These are phyloP conservation scores for Ceratocystis cubensis DNA, from an alignment of 2,329 filamentous ascomycete genomes.

Conservation along the genomic window DNA sequence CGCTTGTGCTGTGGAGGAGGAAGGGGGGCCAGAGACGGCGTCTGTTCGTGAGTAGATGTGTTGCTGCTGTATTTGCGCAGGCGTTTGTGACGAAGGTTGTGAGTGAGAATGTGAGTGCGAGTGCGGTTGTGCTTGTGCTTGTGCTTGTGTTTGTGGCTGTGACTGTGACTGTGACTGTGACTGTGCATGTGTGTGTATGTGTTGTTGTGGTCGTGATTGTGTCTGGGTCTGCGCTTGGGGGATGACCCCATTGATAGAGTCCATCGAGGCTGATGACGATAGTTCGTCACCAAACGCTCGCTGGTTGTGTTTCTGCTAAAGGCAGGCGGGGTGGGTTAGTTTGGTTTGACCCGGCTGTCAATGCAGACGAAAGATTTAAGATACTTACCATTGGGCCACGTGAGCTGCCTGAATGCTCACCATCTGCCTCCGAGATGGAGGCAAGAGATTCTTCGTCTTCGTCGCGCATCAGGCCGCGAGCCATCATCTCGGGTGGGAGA, in stretches of 20 bases:
- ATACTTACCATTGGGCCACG: constrained; percentile 10
- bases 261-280: constrained; percentile 81
- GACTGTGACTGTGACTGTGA: background rate
- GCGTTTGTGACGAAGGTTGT: background rate
- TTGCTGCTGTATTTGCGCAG: background rate
- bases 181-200: background rate
- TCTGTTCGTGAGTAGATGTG: constrained; percentile 37
- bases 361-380: constrained; percentile 26
- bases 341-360: no score
- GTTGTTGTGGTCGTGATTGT: background rate
- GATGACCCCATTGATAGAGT: constrained; percentile 66
- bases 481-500: constrained; percentile 83
- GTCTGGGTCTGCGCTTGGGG: constrained; percentile 35
- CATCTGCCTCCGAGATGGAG: constrained; percentile 21
- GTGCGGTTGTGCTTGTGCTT: background rate
- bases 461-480: constrained; percentile 64
- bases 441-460: constrained; percentile 73
- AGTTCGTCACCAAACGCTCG: constrained; percentile 57
- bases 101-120: background rate
- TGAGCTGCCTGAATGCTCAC: constrained; percentile 6
- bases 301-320: constrained; percentile 45
- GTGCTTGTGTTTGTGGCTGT: background rate
- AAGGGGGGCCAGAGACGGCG: constrained; percentile 37
- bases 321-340: background rate
- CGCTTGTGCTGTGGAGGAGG: constrained; percentile 26